Evolutionary conservation across 2,329 filamentous ascomycete species (phyloP), one percentile per base, ranked within the genome.

Genomic region (Nothophoma quercina): DNA sequence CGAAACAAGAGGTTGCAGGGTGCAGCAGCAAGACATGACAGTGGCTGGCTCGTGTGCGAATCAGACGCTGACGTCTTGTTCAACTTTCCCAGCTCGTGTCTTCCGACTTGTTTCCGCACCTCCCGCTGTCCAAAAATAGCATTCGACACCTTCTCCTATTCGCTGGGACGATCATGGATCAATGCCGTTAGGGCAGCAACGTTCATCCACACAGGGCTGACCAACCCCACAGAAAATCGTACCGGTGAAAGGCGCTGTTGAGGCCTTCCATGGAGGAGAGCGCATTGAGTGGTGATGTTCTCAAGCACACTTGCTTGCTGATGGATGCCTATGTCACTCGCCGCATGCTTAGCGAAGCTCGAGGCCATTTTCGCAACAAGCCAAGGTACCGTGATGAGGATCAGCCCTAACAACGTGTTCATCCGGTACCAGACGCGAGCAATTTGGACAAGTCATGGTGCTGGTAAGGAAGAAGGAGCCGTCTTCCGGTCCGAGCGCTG

Each of bases 51-150:
- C 41, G 34, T 46, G 15, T 42, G 32, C 32, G 38, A 47, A 42
- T 39, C 38, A 48, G 26, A 22, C 10, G 16, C 43, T 43, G 50
- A 48, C 38, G 21, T 43, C 36, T 12, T 30, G 23, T 13, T 7
- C 19, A 36, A 21, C 36, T 13, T 40, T 40, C n/a, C n/a, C n/a
- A n/a, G 12, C 7, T 21, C 9, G 22, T 21, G 30, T 23, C 23
- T 30, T 19, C 19, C 32, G 30, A 29, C n/a, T 38, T 34, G 10
- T 16, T 39, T 33, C 49, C 36, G 30, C n/a, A 9, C 19, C 12
- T 19, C 25, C 39, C 39, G 39, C 32, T 36, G 40, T 52, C 50
- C 50, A 22, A 53, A 53, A 53, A 53, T 53, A 53, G 50, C 38
- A 38, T 7, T 6, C 9, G 32, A 19, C 7, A 15, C 36, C 21